phyloP scores from a whole-genome alignment of 345 rosid species.

The Salix exigua region DNA sequence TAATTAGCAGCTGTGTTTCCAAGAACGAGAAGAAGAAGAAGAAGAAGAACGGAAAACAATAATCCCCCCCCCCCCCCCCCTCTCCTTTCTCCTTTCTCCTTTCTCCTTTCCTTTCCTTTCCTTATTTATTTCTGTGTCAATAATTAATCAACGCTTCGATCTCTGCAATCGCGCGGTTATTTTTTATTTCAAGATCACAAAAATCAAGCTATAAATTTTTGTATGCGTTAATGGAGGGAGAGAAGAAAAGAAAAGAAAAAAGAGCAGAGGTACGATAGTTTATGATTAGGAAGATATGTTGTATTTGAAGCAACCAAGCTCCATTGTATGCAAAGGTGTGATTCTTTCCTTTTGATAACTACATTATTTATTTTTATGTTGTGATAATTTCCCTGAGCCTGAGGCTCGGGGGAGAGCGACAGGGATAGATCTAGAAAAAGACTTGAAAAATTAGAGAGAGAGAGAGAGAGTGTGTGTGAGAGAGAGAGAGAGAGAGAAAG shows the following conservation, averaged over 20 bases:
- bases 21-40: not conserved
- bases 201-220: not conserved
- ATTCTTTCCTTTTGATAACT: constrained; percentile 1
- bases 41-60: not conserved
- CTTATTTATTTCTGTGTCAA: not conserved
- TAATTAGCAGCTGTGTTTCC: constrained; percentile 10
- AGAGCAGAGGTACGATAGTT: constrained; percentile 1
- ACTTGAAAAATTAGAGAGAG: not conserved
- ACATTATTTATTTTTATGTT: not conserved
- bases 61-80: too few species aligned
- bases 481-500: not conserved
- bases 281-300: constrained; percentile 35
- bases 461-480: not conserved
- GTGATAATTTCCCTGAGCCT: constrained; percentile 61
- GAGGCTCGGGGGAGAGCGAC: constrained; percentile 72
- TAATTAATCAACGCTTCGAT: not conserved
- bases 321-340: constrained; percentile 43
- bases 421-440: not conserved
- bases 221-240: not conserved
- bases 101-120: not conserved
- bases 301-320: constrained; percentile 78
- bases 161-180: not conserved
- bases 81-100: too few species aligned
- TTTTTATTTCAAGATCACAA: constrained; percentile 1
- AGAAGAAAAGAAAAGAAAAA: not conserved